phyloP scores from a whole-genome alignment of 257 asterid species.

The Echites panduratus region DNA sequence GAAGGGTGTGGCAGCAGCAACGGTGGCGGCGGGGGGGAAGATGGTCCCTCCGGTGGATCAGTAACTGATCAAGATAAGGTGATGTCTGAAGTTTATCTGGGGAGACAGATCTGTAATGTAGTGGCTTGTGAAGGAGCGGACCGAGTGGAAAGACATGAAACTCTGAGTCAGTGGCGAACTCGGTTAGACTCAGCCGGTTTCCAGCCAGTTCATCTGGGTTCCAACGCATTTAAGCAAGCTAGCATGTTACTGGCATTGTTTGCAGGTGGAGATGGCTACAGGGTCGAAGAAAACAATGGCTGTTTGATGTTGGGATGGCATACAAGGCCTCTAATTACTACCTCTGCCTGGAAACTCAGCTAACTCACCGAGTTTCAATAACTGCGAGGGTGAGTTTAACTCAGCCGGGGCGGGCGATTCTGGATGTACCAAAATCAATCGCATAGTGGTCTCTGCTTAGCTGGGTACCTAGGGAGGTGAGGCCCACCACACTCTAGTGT shows the following conservation, averaged over 20 bases:
- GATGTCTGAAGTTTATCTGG: slow-evolving; percentile 82
- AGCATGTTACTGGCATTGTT: slow-evolving; percentile 70
- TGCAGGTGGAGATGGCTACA: slow-evolving; percentile 84
- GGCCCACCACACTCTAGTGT: slow-evolving; percentile 34
- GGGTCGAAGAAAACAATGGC: slow-evolving; percentile 77
- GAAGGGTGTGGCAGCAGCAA: slow-evolving; percentile 49
- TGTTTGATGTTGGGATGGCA: slow-evolving; percentile 96
- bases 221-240: slow-evolving; percentile 81
- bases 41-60: slow-evolving; percentile 21
- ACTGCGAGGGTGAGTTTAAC: slow-evolving; percentile 15
- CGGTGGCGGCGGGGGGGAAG: slow-evolving; percentile 25
- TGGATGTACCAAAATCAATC: slow-evolving; percentile 13
- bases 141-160: slow-evolving; percentile 91
- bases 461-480: slow-evolving; percentile 18
- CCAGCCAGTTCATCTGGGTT: slow-evolving; percentile 61
- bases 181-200: slow-evolving; percentile 56
- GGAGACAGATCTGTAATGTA: slow-evolving; percentile 79
- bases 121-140: slow-evolving; percentile 84
- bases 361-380: slow-evolving; percentile 15
- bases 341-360: slow-evolving; percentile 81
- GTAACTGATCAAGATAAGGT: slow-evolving; percentile 65
- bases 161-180: slow-evolving; percentile 60
- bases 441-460: slow-evolving; percentile 19
- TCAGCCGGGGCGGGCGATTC: background rate
- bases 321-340: slow-evolving; percentile 73